These are phyloP conservation scores for Yamadazyma insecticola DNA, from an alignment of 805 yeast species.

Conservation along the genomic window DNA sequence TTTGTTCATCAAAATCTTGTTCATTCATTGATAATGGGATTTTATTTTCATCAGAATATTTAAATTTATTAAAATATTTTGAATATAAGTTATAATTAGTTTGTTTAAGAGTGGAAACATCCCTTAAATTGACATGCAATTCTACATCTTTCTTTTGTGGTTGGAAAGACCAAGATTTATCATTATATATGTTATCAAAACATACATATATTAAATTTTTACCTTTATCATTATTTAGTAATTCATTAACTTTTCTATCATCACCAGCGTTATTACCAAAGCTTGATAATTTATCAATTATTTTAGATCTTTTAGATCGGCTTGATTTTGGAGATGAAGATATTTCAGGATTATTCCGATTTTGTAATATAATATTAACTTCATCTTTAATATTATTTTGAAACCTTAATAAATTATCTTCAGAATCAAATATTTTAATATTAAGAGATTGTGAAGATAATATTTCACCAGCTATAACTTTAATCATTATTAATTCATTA, in stretches of 20 bases:
- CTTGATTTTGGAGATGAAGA: conserved; percentile 1
- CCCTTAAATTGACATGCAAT: conserved; percentile 30
- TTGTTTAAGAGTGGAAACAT: conserved; percentile 26
- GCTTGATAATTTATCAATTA: conserved; percentile 6
- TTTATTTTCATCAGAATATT: conserved; percentile 9
- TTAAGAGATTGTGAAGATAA: conserved; percentile 30
- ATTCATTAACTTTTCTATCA: conserved; percentile 10
- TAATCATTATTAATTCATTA: conserved; percentile 34
- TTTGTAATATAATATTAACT: conserved; percentile 30
- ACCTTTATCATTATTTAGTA: conserved; percentile 17
- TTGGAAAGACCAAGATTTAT: conserved; percentile 39
- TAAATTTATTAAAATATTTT: conserved; percentile 25
- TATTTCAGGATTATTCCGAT: conserved; percentile 24
- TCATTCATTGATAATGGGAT: conserved; percentile 14
- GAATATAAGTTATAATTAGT: conserved; percentile 34
- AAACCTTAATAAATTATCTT: conserved; percentile 29
- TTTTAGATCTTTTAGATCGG: conserved; percentile 8
- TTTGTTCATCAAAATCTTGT: conserved; percentile 28
- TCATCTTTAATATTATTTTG: conserved; percentile 27
- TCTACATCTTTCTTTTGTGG: conserved; percentile 29
- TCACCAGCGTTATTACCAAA: conserved; percentile 5
- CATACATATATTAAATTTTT: conserved; percentile 32
- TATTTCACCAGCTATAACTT: conserved; percentile 25
- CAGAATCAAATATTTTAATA: conserved; percentile 33
- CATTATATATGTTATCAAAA: conserved; percentile 38